phyloP scores from a whole-genome alignment of 768 basidiomycete species.

The Mrakia blollopis region DNA sequence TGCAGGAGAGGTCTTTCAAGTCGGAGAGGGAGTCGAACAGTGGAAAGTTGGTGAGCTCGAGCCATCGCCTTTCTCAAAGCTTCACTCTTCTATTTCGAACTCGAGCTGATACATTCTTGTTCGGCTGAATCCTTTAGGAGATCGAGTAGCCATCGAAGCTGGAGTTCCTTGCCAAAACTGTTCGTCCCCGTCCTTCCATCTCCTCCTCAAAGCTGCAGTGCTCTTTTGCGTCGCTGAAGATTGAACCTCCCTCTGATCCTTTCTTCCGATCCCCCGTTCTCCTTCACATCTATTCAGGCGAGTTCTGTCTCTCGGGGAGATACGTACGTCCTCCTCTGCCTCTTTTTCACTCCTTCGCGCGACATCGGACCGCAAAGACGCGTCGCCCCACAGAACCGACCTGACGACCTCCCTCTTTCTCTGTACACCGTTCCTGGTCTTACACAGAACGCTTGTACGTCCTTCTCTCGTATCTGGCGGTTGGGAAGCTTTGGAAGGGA shows the following conservation, averaged over 20 bases:
- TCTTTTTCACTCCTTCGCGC: slow-evolving; percentile 40
- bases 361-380: neutral
- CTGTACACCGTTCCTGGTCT: too few species aligned
- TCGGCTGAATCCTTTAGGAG: slow-evolving; percentile 23
- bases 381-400: too few species aligned
- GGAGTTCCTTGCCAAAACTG: slow-evolving; percentile 44
- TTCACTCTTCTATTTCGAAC: neutral
- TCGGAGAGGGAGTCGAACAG: neutral
- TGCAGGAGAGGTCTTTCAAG: slow-evolving; percentile 27
- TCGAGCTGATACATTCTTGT: neutral
- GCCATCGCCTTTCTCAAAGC: neutral
- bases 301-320: slow-evolving; percentile 38
- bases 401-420: too few species aligned
- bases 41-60: slow-evolving; percentile 14
- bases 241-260: too few species aligned
- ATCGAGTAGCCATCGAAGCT: slow-evolving; percentile 38
- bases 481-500: neutral
- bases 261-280: too few species aligned
- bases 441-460: slow-evolving; percentile 2
- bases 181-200: slow-evolving; percentile 39
- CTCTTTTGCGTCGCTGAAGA: too few species aligned
- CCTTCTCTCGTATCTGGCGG: neutral
- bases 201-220: neutral
- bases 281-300: neutral
- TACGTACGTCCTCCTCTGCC: slow-evolving; percentile 46